Evolutionary conservation across 2,329 filamentous ascomycete species (phyloP).

Genomic region (Pseudocercospora fijiensis): DNA sequence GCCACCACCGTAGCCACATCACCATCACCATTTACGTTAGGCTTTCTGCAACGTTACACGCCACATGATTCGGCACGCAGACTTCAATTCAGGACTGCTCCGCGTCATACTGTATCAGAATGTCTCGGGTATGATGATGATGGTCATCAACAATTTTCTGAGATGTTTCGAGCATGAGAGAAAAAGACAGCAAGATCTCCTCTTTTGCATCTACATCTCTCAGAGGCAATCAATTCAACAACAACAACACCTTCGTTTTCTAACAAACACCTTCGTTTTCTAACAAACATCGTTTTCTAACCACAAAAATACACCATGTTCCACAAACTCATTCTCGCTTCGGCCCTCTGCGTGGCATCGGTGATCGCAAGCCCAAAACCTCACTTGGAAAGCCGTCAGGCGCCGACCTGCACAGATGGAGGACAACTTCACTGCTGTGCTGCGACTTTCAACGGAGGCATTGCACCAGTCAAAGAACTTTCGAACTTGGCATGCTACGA

Average conservation of each 20-base stretch:
- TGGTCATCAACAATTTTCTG: background rate
- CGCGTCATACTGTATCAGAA: background rate
- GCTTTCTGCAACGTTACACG: background rate
- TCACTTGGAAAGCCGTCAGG: background rate
- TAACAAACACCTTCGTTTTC: background rate
- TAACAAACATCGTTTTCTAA: background rate
- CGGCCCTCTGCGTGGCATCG: background rate
- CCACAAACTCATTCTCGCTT: background rate
- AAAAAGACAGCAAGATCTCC: background rate
- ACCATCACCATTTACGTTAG: background rate
- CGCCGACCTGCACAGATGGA: conserved; percentile 21
- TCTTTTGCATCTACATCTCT: background rate
- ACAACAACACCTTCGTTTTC: too few species aligned
- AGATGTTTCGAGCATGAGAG: background rate
- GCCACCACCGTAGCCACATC: background rate
- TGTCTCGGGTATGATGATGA: background rate
- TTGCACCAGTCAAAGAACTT: conserved; percentile 12
- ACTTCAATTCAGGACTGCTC: background rate
- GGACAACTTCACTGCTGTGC: conserved; percentile 26
- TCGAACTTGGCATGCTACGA: conserved; percentile 24
- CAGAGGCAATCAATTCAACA: too few species aligned
- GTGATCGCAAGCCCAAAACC: background rate
- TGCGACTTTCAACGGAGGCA: conserved; percentile 18
- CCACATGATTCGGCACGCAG: background rate
- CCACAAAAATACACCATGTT: background rate